Evolutionary conservation across 192 early-diverging fungal species (phyloP).

Genomic region (Coemansia sp.): DNA sequence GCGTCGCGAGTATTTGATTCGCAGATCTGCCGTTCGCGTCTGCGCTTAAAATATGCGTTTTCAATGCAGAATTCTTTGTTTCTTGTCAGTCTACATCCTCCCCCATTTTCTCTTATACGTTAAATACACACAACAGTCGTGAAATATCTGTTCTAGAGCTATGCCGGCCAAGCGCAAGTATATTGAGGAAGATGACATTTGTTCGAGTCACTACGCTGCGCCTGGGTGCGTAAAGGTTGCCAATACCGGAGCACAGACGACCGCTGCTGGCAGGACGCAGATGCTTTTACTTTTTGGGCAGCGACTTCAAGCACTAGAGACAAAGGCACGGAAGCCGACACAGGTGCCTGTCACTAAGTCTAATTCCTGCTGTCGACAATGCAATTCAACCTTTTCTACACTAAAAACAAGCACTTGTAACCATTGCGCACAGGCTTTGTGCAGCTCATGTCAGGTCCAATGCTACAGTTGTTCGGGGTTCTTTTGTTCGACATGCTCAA

Average conservation of each 20-base stretch:
- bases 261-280: slow-evolving; percentile 22
- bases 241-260: slow-evolving; percentile 26
- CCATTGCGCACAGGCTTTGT: slow-evolving; percentile 31
- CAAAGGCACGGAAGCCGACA: slow-evolving; percentile 4
- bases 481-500: slow-evolving; percentile 47
- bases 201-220: neutral
- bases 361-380: slow-evolving; percentile 19
- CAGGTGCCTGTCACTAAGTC: neutral
- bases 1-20: neutral
- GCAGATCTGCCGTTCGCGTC: neutral
- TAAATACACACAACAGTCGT: neutral
- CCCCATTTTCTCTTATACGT: neutral
- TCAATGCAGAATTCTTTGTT: neutral
- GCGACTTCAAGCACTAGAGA: slow-evolving; percentile 19
- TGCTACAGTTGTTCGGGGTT: slow-evolving; percentile 36
- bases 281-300: slow-evolving; percentile 53
- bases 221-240: slow-evolving; percentile 13
- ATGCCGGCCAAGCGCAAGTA: slow-evolving; percentile 42
- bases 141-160: neutral
- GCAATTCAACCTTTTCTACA: slow-evolving; percentile 1
- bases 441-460: slow-evolving; percentile 20
- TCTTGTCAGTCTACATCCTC: neutral
- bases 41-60: neutral
- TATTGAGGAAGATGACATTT: slow-evolving; percentile 14
- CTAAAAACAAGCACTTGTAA: slow-evolving; percentile 10